Evolutionary conservation across 2,329 filamentous ascomycete genomes (phyloP).

Genomic region (Apiospora pterosperma): DNA sequence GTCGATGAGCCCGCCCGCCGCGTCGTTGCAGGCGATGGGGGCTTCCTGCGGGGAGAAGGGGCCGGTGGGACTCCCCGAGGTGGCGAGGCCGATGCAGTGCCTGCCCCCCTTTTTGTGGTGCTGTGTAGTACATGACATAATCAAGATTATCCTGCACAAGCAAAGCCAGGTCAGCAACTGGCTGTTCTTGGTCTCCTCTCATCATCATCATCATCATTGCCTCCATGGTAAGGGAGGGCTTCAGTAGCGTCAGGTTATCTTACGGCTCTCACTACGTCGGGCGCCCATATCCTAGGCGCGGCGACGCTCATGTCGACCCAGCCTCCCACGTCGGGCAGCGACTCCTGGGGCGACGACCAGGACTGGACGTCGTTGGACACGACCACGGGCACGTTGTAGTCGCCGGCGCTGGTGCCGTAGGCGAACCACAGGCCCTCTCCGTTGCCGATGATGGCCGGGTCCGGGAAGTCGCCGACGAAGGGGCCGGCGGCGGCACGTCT

Average conservation of each 20-base stretch:
- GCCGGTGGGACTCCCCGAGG: conserved; percentile 20
- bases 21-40: conserved; percentile 25
- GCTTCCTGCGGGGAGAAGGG: conserved; percentile 20
- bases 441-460: conserved; percentile 23
- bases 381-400: conserved; percentile 23
- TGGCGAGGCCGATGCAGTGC: conserved; percentile 28
- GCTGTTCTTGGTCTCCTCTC: too few species aligned
- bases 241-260: too few species aligned
- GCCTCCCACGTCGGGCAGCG: conserved; percentile 21
- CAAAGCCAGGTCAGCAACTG: too few species aligned
- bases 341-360: conserved; percentile 25
- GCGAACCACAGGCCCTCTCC: conserved; percentile 26
- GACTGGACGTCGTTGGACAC: conserved; percentile 20
- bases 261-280: conserved; percentile 28
- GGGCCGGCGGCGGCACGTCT: conserved; percentile 19
- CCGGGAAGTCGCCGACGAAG: conserved; percentile 24
- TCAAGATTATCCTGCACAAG: conserved; percentile 21
- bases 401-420: conserved; percentile 25
- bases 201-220: not conserved
- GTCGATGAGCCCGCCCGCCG: conserved; percentile 26
- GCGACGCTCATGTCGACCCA: conserved; percentile 23
- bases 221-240: not conserved
- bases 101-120: conserved; percentile 19
- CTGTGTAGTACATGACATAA: conserved; percentile 30
- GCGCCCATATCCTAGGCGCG: conserved; percentile 23